Conservation (phyloP, 305 asterid species). For the Fraxinus velutina region DNA sequence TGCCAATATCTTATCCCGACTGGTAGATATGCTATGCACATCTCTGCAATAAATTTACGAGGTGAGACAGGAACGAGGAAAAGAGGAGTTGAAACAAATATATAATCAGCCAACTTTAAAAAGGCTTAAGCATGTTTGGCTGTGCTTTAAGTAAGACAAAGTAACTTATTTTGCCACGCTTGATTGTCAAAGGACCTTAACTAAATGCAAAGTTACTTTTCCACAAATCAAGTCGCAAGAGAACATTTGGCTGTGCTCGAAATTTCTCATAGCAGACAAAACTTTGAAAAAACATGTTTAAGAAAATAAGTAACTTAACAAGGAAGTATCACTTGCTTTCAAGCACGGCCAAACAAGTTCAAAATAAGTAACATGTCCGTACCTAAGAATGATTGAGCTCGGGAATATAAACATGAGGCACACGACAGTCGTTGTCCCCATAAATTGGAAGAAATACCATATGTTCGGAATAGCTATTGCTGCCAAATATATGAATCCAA, state of each 20-base stretch:
- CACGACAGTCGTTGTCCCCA: conserved; percentile 90
- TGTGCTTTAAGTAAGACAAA: neutral
- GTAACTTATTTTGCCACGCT: neutral
- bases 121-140: neutral
- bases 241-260: neutral
- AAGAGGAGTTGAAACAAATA: neutral
- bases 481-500: conserved; percentile 53
- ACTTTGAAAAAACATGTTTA: neutral
- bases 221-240: neutral
- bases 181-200: neutral
- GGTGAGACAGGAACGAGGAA: neutral
- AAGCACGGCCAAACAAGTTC: neutral
- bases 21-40: conserved; percentile 50
- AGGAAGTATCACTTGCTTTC: neutral
- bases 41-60: conserved; percentile 48
- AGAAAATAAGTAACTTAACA: neutral
- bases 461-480: conserved; percentile 78
- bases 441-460: conserved; percentile 95
- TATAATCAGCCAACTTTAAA: neutral
- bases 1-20: conserved; percentile 61
- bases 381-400: conserved; percentile 81
- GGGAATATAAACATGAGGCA: conserved; percentile 91
- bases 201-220: neutral
- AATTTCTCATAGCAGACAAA: neutral
- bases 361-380: neutral